Base-by-base conservation (phyloP, 345 rosid genomes). In the Passiflora organensis region DNA sequence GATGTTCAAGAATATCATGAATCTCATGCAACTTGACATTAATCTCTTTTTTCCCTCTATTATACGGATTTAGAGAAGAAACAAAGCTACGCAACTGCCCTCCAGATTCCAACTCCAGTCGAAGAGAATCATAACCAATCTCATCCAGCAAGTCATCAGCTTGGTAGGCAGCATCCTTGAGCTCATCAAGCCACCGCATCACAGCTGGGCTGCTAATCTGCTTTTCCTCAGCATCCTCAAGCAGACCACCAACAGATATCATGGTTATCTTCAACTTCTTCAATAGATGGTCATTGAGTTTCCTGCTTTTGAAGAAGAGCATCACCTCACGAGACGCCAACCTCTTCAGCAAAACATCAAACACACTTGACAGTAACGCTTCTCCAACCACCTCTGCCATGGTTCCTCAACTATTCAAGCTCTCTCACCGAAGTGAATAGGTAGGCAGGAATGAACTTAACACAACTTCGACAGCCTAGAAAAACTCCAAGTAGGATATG, bases 81-180 rank as follows among this genome's bases (percentile, higher is more conserved):
- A 37, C 1, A 37, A 13, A 9, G 41, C 13, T 2, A 37, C 41
- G 41, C 41, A 37, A 9, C 41, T 37, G 41, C 8, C 13, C 41
- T 14, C 45, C 45, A 42, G 5, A 14, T 10, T 42, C 45, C 45
- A 42, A 5, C 45, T 42, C 1, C 2, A 14, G 0, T 16, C 45
- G 45, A 4, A 42, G n/a, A 42, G 45, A 11, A 11, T 42, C 45
- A 42, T 42, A 42, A 1, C n/a, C 45, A 42, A 42, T 42, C 45
- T 42, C 45, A 42, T 42, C 45, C 45, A 42, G 45, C 3, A 42
- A 10, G 45, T 42, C n/a, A 42, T 42, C 15, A 42, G 45, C 45
- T 42, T 42, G n/a, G 15, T 10, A 42, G 45, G n/a, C n/a, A 42
- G n/a, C 45, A 11, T 10, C n/a, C 15, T 10, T 42, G 5, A 42